Evolutionary conservation across 306 rosid genomes (phyloP), one percentile per base, ranked within the genome.

Genomic region (Glycine tomentella): DNA sequence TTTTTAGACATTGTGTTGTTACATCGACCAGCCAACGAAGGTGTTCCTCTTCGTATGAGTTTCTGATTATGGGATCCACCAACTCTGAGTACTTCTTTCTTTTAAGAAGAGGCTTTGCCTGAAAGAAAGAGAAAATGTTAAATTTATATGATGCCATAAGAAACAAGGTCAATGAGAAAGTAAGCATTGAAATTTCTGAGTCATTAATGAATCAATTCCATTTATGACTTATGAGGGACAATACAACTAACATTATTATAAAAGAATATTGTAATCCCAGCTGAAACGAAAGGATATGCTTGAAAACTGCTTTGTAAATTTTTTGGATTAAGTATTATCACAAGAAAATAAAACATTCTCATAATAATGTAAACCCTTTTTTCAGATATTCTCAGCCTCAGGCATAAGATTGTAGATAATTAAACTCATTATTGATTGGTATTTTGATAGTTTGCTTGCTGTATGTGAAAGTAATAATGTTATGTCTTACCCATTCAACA

Each of bases 71-170:
- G 52, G 87, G 87, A 82, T 84, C 87, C 44, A 84, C 78, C 78
- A 87, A 67, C 25, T 58, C 76, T 9, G 83, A 11, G 57, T 82
- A 84, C 3, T 75, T 82, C 79, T 80, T 84, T 77, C 78, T 66
- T 79, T 77, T 72, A n/a, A 84, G 88, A 71, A 75, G 80, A 9
- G 88, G 87, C 56, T 76, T 87, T 34, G 85, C 90, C 90, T 87
- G 80, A 45, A 52, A 56, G 9, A 11, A 64, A 63, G 55, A 46
- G 1, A 57, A 79, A 48, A 70, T 40, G 64, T 75, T 36, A 70
- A 48, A 12, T 20, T n/a, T 64, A 5, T 25, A 51, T 16, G 15
- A 65, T 75, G 42, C 44, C 49, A 64, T 50, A 42, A 61, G 73
- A 55, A 68, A 81, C 45, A 70, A 75, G 36, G 12, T 82, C 34